Evolutionary conservation across 2,329 filamentous ascomycete species (phyloP).

Genomic region (Penicillium concentricum): DNA sequence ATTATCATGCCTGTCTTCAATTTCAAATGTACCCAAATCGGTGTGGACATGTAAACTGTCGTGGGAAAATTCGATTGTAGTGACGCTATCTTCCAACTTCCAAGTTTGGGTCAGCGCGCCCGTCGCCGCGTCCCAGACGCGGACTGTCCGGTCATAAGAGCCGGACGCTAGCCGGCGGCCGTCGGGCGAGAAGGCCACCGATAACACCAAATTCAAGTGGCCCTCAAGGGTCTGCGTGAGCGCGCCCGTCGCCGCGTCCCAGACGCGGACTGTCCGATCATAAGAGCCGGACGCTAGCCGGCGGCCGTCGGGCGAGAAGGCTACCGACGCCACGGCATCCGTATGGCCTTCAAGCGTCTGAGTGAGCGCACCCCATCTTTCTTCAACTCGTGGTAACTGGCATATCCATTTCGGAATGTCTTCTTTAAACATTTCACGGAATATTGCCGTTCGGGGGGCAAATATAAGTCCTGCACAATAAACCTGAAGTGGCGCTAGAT

Average conservation of each 20-base stretch:
- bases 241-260: no score
- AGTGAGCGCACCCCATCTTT: neutral
- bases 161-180: no score
- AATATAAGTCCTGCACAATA: slow-evolving; percentile 37
- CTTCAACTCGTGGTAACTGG: slow-evolving; percentile 7
- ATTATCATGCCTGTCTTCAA: neutral
- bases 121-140: no score
- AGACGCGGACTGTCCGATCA: no score
- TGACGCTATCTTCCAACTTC: slow-evolving; percentile 4
- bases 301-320: no score
- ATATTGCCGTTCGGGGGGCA: slow-evolving; percentile 25
- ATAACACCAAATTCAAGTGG: no score
- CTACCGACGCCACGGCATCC: no score
- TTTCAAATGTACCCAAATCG: neutral
- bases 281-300: no score
- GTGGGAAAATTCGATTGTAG: slow-evolving; percentile 2
- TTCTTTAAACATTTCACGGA: slow-evolving; percentile 23
- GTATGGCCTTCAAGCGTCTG: neutral
- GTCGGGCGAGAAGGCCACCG: no score
- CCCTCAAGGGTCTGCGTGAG: no score
- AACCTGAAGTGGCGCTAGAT: slow-evolving; percentile 35
- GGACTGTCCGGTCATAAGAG: no score
- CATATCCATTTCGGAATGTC: slow-evolving; percentile 21
- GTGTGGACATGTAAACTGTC: slow-evolving; percentile 2
- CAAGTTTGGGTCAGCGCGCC: neutral